Conservation (phyloP, 306 rosid species). For the Medicago arabica region DNA sequence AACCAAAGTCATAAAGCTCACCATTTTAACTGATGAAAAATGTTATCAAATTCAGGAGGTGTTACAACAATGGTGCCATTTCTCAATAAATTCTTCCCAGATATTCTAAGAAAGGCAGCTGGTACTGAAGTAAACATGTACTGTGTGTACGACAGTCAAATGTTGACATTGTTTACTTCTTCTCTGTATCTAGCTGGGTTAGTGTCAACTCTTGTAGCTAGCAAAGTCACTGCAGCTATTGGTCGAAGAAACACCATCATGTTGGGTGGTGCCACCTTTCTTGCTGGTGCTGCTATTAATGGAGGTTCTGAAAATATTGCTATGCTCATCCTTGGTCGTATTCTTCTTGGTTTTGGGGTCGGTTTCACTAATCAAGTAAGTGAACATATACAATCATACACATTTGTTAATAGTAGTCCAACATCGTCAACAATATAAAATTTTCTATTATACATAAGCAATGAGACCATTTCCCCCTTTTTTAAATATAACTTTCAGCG, state of each 20-base stretch:
- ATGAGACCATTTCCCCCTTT: too few relatives aligned
- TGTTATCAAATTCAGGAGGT: slow-evolving; percentile 49
- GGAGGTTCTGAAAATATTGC: slow-evolving; percentile 67
- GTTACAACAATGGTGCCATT: slow-evolving; percentile 70
- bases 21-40: not conserved
- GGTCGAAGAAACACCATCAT: slow-evolving; percentile 65
- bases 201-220: slow-evolving; percentile 54
- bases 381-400: not conserved
- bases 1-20: slow-evolving; percentile 3
- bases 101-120: slow-evolving; percentile 51
- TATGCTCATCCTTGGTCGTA: slow-evolving; percentile 71
- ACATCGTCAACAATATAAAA: not conserved
- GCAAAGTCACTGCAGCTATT: slow-evolving; percentile 47
- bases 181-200: slow-evolving; percentile 67
- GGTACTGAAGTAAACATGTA: slow-evolving; percentile 53
- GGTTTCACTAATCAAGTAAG: slow-evolving; percentile 76
- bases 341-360: slow-evolving; percentile 69
- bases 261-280: slow-evolving; percentile 64
- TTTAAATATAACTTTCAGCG: too few relatives aligned
- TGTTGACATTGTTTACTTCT: slow-evolving; percentile 67
- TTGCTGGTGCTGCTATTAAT: slow-evolving; percentile 61
- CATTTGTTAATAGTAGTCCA: not conserved
- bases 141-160: slow-evolving; percentile 68
- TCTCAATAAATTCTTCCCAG: slow-evolving; percentile 63
- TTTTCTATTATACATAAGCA: too few relatives aligned